These are phyloP conservation scores for Osmozyma mogii DNA, from an alignment of 805 yeast species.

Conservation along the genomic window DNA sequence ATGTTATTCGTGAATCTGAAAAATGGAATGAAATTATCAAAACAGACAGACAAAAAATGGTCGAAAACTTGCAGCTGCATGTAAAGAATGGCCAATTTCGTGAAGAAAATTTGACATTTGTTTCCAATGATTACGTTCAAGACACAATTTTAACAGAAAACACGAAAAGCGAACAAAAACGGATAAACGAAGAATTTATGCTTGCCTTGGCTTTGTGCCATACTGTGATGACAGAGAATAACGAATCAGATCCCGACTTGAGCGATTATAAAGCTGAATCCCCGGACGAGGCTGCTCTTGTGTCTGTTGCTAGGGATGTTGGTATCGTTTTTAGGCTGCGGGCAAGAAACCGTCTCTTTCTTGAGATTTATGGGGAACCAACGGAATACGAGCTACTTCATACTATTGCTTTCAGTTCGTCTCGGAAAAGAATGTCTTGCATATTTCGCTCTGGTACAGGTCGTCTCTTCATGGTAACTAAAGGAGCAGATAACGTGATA, in stretches of 20 bases:
- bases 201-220: slow-evolving; percentile 65
- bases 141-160: slow-evolving; percentile 33
- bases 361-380: slow-evolving; percentile 40
- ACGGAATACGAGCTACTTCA: slow-evolving; percentile 43
- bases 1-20: slow-evolving; percentile 42
- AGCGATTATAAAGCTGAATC: slow-evolving; percentile 67
- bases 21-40: slow-evolving; percentile 34
- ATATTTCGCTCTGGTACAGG: slow-evolving; percentile 40
- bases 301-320: slow-evolving; percentile 65
- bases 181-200: slow-evolving; percentile 51
- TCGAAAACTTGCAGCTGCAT: slow-evolving; percentile 25
- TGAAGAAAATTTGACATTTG: slow-evolving; percentile 47
- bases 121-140: slow-evolving; percentile 49
- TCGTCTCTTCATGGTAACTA: slow-evolving; percentile 42
- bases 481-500: slow-evolving; percentile 76
- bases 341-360: slow-evolving; percentile 37
- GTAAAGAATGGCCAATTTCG: slow-evolving; percentile 40
- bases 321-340: slow-evolving; percentile 58
- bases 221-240: slow-evolving; percentile 58
- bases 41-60: slow-evolving; percentile 41
- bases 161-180: slow-evolving; percentile 25
- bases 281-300: slow-evolving; percentile 78
- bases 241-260: slow-evolving; percentile 28
- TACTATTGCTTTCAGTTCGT: slow-evolving; percentile 57
- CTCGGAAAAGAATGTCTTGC: slow-evolving; percentile 75